Base-by-base conservation (phyloP, 495 filamentous ascomycete genomes). In the Pyrenula aspistea region DNA sequence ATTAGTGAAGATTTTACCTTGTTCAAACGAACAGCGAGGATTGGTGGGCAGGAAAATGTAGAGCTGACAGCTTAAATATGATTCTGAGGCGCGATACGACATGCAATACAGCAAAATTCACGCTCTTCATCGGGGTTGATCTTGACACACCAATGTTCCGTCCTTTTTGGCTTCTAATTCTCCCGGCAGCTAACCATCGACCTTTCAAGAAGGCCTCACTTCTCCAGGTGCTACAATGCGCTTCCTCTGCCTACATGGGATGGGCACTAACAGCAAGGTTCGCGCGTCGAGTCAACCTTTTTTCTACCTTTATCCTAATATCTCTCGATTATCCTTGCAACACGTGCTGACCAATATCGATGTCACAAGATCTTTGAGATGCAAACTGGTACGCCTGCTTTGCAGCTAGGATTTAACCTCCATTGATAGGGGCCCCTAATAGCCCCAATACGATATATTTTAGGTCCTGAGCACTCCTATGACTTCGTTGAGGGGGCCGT, bases 161-260 rank as follows among this genome's bases (percentile, higher is more conserved):
- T 42, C 31, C 4, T 8, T 42, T 8, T 42, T 15, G 8, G 15
- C 4, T 15, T 42, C 31, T 42, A 15, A 42, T 8, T 4, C 31
- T 15, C 15, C 31, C 8, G 31, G 15, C 31, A 42, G 15, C 31
- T 42, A 8, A 42, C 31, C 31, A n/a, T n/a, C n/a, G n/a, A n/a
- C n/a, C n/a, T n/a, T n/a, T n/a, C n/a, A n/a, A n/a, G n/a, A n/a
- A n/a, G n/a, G n/a, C n/a, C n/a, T n/a, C n/a, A n/a, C n/a, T n/a
- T n/a, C n/a, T n/a, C n/a, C n/a, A n/a, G n/a, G n/a, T 15, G 31
- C 4, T 10, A 67, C 8, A 12, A 73, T 73, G 71, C 64, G 62
- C 2, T 73, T 72, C 48, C 65, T 73, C 25, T 73, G 71, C 65
- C 57, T 73, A 12, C 71, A 73, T 55, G 71, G 71, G 42, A 63